Conservation (phyloP, 2,329 filamentous ascomycete species). For the Claviceps monticola region DNA sequence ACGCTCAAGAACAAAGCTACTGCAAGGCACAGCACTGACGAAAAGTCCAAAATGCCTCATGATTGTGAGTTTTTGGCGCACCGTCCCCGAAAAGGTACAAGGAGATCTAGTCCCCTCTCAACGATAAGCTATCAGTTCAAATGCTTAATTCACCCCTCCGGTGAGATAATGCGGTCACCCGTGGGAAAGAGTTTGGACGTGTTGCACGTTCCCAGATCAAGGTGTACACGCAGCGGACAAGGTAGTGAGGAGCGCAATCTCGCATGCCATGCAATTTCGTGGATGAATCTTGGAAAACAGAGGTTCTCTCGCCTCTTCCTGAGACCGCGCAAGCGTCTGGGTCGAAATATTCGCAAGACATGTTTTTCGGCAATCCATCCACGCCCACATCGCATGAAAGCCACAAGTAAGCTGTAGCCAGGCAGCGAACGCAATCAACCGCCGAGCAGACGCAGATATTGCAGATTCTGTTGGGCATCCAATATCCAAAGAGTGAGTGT, state of each 20-base stretch:
- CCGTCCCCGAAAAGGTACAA: no score
- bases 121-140: background rate
- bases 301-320: background rate
- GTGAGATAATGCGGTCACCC: background rate
- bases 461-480: background rate
- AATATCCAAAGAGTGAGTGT: background rate
- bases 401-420: background rate
- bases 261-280: background rate
- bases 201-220: background rate
- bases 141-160: background rate
- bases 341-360: background rate
- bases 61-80: background rate
- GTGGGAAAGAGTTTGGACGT: background rate
- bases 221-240: background rate
- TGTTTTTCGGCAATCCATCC: background rate
- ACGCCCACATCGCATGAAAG: background rate
- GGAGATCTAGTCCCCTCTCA: background rate
- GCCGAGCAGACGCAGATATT: background rate
- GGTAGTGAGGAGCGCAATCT: background rate
- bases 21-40: slow-evolving; percentile 2
- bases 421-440: background rate
- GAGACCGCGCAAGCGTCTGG: background rate
- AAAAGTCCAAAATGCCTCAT: background rate
- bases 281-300: background rate
- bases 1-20: background rate